phyloP scores from a whole-genome alignment of 2,329 filamentous ascomycete species.

The Rutstroemia sp. region DNA sequence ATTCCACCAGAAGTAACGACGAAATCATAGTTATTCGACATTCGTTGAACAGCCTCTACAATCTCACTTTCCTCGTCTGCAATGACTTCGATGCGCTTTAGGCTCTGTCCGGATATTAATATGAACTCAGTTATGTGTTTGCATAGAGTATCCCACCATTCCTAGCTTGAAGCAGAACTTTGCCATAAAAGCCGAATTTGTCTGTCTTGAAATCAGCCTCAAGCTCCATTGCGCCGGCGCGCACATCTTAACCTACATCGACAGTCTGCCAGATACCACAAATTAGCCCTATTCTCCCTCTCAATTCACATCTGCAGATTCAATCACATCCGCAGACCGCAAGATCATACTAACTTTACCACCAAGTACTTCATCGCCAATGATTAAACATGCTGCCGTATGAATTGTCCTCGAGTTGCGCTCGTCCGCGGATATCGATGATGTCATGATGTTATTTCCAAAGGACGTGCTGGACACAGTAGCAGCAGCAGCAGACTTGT shows the following conservation, averaged over 20 bases:
- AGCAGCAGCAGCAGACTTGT: constrained; percentile 29
- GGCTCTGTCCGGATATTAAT: constrained; percentile 38
- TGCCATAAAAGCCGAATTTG: constrained; percentile 56
- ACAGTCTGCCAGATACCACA: constrained; percentile 27
- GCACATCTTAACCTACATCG: constrained; percentile 26
- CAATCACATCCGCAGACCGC: constrained; percentile 16
- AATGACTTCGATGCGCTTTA: constrained; percentile 89
- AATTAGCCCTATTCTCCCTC: constrained; percentile 25
- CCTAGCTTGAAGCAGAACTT: constrained; percentile 58
- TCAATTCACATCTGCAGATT: neutral
- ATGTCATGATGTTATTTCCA: constrained; percentile 36
- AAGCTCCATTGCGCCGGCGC: neutral
- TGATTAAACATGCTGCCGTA: constrained; percentile 87
- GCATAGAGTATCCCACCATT: constrained; percentile 45
- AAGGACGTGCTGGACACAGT: neutral
- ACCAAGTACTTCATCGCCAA: constrained; percentile 93
- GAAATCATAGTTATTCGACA: constrained; percentile 88
- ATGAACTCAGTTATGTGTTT: constrained; percentile 51
- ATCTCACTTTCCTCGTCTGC: constrained; percentile 89
- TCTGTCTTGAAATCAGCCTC: constrained; percentile 35
- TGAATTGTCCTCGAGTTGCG: constrained; percentile 63
- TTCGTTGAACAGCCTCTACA: constrained; percentile 70
- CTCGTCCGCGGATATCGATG: constrained; percentile 42
- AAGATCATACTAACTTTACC: constrained; percentile 62
- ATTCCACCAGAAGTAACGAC: constrained; percentile 95